Evolutionary conservation across 2,329 filamentous ascomycete genomes (phyloP).

Genomic region (Volutella citrinella): DNA sequence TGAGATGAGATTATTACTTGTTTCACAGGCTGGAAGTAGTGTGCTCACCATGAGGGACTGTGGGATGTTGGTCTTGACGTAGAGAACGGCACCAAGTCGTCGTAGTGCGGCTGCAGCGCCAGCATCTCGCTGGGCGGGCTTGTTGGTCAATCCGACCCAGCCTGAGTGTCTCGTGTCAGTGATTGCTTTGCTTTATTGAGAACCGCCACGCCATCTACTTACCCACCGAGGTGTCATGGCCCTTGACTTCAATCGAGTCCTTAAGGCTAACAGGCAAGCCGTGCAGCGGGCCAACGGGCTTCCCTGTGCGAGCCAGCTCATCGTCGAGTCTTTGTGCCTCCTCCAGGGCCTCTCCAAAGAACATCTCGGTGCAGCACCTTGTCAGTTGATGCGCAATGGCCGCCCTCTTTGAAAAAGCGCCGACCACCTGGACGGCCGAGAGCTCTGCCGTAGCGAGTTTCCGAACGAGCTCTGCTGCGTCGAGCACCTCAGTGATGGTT

Average conservation of each 20-base stretch:
- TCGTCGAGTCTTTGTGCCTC: constrained; percentile 44
- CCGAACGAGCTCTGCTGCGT: not conserved
- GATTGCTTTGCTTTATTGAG: not conserved
- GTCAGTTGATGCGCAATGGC: constrained; percentile 29
- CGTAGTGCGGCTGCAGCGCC: constrained; percentile 56
- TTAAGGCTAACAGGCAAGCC: constrained; percentile 53
- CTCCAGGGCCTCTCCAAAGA: constrained; percentile 45
- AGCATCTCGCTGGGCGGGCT: constrained; percentile 52
- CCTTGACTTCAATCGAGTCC: constrained; percentile 56
- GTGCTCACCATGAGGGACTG: constrained; percentile 32
- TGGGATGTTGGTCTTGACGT: constrained; percentile 69
- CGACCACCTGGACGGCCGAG: constrained; percentile 21
- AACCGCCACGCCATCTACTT: too few species aligned
- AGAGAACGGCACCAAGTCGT: constrained; percentile 59
- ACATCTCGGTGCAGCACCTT: constrained; percentile 45
- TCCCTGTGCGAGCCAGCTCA: constrained; percentile 33
- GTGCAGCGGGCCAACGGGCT: constrained; percentile 56
- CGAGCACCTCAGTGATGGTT: constrained; percentile 5
- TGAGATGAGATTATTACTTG: too few species aligned
- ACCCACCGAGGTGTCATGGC: constrained; percentile 52
- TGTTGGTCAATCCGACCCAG: constrained; percentile 46
- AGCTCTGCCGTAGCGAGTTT: constrained; percentile 8
- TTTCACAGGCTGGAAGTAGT: too few species aligned
- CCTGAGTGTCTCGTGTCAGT: not conserved
- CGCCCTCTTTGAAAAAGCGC: constrained; percentile 26